Base-by-base conservation (phyloP, 1,284 basidiomycete species). In the Leccinum variabile region DNA sequence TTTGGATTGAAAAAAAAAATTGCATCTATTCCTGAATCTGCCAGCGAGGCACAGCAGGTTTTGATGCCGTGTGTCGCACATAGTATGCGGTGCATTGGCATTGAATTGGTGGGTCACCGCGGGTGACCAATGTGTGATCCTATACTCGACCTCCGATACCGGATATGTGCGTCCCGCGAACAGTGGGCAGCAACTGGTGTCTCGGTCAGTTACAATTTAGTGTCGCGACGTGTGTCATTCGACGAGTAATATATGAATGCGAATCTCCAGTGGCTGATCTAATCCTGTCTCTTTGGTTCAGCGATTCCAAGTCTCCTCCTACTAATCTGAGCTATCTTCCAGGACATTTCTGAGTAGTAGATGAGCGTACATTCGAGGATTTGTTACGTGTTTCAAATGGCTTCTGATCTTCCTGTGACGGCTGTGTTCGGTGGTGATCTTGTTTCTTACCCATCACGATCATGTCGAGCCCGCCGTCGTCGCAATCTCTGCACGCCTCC, bases 401-500 rank as follows among this genome's bases (percentile, higher is more conserved):
- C 10, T 44, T 44, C n/a, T 44, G 41, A 44, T 44, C 41, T 44
- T 49, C 22, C 11, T 22, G 22, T 18, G 22, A 49, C 22, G 46
- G 46, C 50, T 52, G 50, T 52, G 50, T 52, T 52, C 28, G 14
- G 25, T 52, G 25, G 49, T 52, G 49, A 52, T 56, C 70, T 65
- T 65, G 68, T 62, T 62, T 60, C 53, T 61, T 44, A 37, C 66
- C 66, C 69, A 49, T 37, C 67, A 62, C 18, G n/a, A 73, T 5
- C 22, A 22, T 22, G 72, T 76, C 72, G 52, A 75, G 72, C 59
- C 74, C 75, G 41, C 72, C 72, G 53, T 62, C 61, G 54, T 72
- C 62, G 10, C 69, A 73, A 18, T 74, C 73, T 32, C 28, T 76
- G 39, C 68, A 73, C 2, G 72, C 69, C 22, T 76, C 75, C n/a